These are phyloP conservation scores for Cladophialophora immunda DNA, from an alignment of 2,329 filamentous ascomycete species.

Conservation along the genomic window DNA sequence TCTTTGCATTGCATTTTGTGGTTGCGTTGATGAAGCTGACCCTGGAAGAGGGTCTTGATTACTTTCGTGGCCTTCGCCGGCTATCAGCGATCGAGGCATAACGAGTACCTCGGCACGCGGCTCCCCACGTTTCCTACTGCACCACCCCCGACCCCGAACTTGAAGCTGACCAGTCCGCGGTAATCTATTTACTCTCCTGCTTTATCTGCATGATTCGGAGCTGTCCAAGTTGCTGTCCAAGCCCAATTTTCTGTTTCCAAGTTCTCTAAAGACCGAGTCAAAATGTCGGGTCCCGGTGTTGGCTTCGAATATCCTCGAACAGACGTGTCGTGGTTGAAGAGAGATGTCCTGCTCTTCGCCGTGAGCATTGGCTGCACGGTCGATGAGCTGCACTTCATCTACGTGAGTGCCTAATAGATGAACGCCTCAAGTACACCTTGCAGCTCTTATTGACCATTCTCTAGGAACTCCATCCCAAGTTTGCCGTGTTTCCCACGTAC, in stretches of 20 bases:
- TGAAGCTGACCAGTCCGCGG: neutral
- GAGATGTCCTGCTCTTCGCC: slow-evolving; percentile 88
- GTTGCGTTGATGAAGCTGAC: neutral
- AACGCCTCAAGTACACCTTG: neutral
- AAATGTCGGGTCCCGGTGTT: slow-evolving; percentile 62
- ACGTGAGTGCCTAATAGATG: slow-evolving; percentile 62
- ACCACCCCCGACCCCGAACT: neutral
- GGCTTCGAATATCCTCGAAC: slow-evolving; percentile 82
- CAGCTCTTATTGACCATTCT: slow-evolving; percentile 12
- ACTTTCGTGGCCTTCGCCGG: neutral
- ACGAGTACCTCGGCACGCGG: slow-evolving; percentile 7
- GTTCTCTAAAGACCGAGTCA: slow-evolving; percentile 22
- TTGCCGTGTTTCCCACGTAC: slow-evolving; percentile 89
- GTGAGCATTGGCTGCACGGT: slow-evolving; percentile 81
- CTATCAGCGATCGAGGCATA: neutral
- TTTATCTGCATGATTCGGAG: slow-evolving; percentile 5
- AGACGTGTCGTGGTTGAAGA: slow-evolving; percentile 84
- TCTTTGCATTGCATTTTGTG: neutral
- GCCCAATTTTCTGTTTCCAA: neutral
- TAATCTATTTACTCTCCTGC: neutral
- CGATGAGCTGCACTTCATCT: slow-evolving; percentile 94
- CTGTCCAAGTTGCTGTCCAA: neutral
- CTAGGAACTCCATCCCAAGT: slow-evolving; percentile 85
- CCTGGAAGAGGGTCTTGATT: neutral
- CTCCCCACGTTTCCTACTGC: neutral